Conservation (phyloP, 2,329 filamentous ascomycete species). For the Blastomyces silverae region DNA sequence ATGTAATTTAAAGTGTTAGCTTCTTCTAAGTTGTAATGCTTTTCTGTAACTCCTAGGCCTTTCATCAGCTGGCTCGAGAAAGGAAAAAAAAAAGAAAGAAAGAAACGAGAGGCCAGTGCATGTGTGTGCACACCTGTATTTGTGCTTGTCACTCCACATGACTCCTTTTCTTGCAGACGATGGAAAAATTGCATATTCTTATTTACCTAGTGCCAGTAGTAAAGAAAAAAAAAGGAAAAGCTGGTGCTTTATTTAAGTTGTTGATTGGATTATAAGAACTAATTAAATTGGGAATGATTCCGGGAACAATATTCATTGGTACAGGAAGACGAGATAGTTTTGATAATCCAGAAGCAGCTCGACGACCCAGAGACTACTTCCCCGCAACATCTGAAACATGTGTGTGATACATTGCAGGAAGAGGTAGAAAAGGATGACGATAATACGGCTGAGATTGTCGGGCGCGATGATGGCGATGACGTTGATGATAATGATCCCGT, state of each 20-base stretch:
- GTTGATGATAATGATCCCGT: constrained; percentile 10
- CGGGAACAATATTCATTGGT: background rate
- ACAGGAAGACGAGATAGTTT: constrained; percentile 12
- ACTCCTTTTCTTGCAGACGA: background rate
- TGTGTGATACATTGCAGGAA: background rate
- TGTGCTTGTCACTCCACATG: background rate
- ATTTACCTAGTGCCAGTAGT: background rate
- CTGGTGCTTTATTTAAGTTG: background rate
- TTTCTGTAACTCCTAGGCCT: background rate
- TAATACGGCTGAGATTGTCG: constrained; percentile 8
- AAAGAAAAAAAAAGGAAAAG: background rate
- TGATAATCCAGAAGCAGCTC: constrained; percentile 11
- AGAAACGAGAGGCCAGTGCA: background rate
- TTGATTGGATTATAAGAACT: background rate
- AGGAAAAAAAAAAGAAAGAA: background rate
- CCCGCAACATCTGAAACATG: constrained; percentile 5
- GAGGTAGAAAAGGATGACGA: background rate
- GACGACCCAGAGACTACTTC: background rate
- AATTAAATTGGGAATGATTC: background rate
- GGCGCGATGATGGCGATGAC: constrained; percentile 2
- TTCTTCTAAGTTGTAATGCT: background rate
- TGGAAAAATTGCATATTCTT: background rate
- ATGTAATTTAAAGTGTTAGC: background rate
- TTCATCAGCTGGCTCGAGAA: background rate
- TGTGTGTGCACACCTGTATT: background rate